Percentiles rank a stretch among this genome's conserved stretches.
These are phyloP conservation scores for Helminthosporium solani DNA, from an alignment of 2,329 filamentous ascomycete species.

Conservation along the genomic window DNA sequence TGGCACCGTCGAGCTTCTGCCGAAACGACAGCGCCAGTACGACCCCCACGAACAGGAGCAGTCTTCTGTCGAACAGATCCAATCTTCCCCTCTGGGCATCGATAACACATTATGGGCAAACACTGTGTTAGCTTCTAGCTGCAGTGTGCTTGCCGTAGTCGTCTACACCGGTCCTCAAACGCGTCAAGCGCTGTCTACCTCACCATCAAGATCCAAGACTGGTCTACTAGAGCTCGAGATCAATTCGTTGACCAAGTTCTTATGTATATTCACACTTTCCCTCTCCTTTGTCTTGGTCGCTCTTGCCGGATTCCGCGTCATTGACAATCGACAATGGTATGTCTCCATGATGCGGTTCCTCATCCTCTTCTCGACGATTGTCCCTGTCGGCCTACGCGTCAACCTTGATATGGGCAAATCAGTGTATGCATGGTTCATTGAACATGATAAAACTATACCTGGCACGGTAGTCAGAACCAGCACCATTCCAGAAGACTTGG, in stretches of 20 bases:
- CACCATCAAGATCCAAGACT: constrained; percentile 87
- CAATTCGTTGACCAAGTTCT: constrained; percentile 93
- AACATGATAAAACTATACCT: constrained; percentile 83
- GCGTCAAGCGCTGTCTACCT: constrained; percentile 88
- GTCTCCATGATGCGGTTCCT: constrained; percentile 97
- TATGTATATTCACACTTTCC: constrained; percentile 83
- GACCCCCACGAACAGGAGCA: constrained; percentile 41
- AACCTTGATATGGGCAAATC: constrained; percentile 97
- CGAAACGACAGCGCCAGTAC: constrained; percentile 53
- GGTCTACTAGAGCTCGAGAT: constrained; percentile 94
- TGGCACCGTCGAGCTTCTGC: constrained; percentile 77
- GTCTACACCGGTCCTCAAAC: constrained; percentile 95
- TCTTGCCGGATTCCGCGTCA: constrained; percentile 73
- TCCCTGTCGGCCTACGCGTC: constrained; percentile 92
- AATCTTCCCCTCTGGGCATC: constrained; percentile 76
- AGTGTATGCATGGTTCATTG: constrained; percentile 93
- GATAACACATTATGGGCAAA: constrained; percentile 99
- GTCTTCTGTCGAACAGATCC: constrained; percentile 26
- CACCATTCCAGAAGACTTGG: constrained; percentile 95
- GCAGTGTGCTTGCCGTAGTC: constrained; percentile 82
- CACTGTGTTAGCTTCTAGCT: constrained; percentile 92
- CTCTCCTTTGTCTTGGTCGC: constrained; percentile 87
- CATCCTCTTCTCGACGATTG: constrained; percentile 98
- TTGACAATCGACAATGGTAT: constrained; percentile 76
- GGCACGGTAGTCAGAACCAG: constrained; percentile 93